Conservation (phyloP, 371 early-diverging fungal species). For the Rhizopus sp. region DNA sequence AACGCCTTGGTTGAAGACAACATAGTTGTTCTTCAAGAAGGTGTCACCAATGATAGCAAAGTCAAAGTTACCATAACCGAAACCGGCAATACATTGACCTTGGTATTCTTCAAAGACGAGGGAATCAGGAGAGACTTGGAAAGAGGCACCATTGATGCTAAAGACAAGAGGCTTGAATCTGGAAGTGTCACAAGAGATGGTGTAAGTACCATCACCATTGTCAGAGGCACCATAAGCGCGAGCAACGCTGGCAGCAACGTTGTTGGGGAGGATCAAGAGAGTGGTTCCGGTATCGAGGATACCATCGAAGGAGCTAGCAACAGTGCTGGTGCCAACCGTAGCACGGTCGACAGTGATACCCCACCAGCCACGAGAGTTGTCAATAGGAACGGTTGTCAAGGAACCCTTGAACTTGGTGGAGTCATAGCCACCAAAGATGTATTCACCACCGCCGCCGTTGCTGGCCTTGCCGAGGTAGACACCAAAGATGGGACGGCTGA, state of each 20-base stretch:
- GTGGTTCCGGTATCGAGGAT: constrained; percentile 68
- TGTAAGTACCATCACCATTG: constrained; percentile 28
- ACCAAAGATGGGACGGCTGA: constrained; percentile 34
- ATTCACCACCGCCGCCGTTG: constrained; percentile 41
- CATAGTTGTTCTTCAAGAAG: constrained; percentile 50
- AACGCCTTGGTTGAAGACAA: constrained; percentile 33
- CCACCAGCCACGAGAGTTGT: constrained; percentile 44
- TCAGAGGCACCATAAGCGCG: constrained; percentile 18
- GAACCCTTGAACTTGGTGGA: constrained; percentile 43
- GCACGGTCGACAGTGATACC: constrained; percentile 42
- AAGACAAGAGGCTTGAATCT: constrained; percentile 16
- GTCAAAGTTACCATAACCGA: constrained; percentile 18
- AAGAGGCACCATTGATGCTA: constrained; percentile 15
- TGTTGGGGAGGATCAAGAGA: constrained; percentile 51
- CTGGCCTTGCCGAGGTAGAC: constrained; percentile 28
- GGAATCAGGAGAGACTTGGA: constrained; percentile 19
- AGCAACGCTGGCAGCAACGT: constrained; percentile 30
- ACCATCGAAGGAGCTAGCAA: constrained; percentile 24
- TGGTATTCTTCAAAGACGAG: constrained; percentile 17
- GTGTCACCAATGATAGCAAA: constrained; percentile 46
- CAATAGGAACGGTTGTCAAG: constrained; percentile 48
- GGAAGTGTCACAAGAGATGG: constrained; percentile 18
- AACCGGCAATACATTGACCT: constrained; percentile 16
- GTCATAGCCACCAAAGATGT: constrained; percentile 52
- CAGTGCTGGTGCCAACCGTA: constrained; percentile 1